Evolutionary conservation across 371 early-diverging fungal genomes (phyloP).

Genomic region (Syncephalastrum sp.): DNA sequence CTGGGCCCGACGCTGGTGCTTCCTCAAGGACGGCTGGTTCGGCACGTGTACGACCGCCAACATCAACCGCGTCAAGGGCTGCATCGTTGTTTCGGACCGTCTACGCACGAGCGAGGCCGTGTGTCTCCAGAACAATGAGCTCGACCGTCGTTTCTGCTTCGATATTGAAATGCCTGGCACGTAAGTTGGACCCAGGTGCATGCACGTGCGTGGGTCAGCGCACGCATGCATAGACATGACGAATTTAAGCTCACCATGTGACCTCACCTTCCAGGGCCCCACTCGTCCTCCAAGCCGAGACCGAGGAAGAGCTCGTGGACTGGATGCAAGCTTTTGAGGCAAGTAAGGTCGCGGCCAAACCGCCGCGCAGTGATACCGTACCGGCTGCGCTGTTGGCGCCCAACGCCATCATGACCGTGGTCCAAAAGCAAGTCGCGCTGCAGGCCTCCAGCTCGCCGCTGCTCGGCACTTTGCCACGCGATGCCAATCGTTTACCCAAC

Average conservation of each 20-base stretch:
- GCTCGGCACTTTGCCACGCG: conserved; percentile 1
- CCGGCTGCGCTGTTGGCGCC: not conserved
- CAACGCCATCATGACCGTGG: conserved; percentile 1
- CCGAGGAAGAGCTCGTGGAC: conserved; percentile 61
- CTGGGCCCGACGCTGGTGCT: conserved; percentile 61
- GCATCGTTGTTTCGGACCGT: conserved; percentile 52
- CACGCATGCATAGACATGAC: too few relatives aligned
- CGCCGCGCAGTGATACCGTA: not conserved
- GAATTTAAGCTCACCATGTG: too few relatives aligned
- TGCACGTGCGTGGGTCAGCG: too few relatives aligned
- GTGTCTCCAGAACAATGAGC: conserved; percentile 39
- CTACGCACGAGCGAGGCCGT: conserved; percentile 48
- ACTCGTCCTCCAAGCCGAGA: conserved; percentile 64
- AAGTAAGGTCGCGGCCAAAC: conserved; percentile 31
- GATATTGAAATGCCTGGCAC: conserved; percentile 55
- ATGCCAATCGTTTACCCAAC: not conserved
- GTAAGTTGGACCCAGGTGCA: conserved; percentile 18
- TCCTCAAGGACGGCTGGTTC: conserved; percentile 56
- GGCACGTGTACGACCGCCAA: conserved; percentile 49
- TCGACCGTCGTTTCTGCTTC: conserved; percentile 72
- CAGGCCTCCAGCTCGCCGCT: conserved; percentile 6
- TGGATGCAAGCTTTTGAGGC: conserved; percentile 61
- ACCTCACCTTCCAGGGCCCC: conserved; percentile 3
- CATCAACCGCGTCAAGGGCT: conserved; percentile 51
- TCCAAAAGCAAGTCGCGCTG: not conserved